A percentile compares a stretch with the other conserved stretches of the same genome.
Evolutionary conservation across 768 basidiomycete genomes (phyloP).

Genomic region (Amanita rubescens): DNA sequence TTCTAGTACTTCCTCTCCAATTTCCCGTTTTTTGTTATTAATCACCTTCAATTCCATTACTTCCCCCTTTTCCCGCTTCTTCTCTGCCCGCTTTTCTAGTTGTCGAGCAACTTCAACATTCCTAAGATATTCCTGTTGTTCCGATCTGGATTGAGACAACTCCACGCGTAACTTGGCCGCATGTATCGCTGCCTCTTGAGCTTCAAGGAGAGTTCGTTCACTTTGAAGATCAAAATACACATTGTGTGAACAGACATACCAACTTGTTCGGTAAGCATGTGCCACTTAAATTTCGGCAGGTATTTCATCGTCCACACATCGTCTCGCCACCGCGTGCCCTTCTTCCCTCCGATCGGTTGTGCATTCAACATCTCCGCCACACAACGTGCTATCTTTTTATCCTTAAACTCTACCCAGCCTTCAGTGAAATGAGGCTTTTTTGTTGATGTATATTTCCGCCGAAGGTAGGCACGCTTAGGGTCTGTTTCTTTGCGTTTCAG

Average conservation of each 20-base stretch:
- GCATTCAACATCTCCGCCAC: constrained; percentile 96
- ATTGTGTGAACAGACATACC: constrained; percentile 46
- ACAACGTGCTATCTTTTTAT: constrained; percentile 84
- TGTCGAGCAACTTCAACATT: constrained; percentile 92
- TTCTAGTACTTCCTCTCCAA: constrained; percentile 10
- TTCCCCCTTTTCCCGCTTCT: constrained; percentile 52
- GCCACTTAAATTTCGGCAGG: constrained; percentile 96
- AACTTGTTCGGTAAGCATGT: constrained; percentile 97
- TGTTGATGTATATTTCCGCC: constrained; percentile 73
- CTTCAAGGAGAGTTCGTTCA: constrained; percentile 33
- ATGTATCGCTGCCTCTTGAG: constrained; percentile 88
- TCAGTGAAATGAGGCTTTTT: constrained; percentile 88
- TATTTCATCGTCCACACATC: constrained; percentile 99
- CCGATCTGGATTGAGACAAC: constrained; percentile 76
- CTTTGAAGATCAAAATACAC: neutral
- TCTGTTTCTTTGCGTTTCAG: constrained; percentile 39
- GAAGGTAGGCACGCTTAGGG: constrained; percentile 78
- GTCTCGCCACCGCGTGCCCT: constrained; percentile 85
- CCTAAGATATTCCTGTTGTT: constrained; percentile 88
- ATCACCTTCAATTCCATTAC: constrained; percentile 35
- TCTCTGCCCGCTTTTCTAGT: constrained; percentile 71
- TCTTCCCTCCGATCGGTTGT: constrained; percentile 90
- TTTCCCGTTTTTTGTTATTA: constrained; percentile 24
- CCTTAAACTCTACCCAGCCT: constrained; percentile 97
- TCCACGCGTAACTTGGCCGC: constrained; percentile 87